Evolutionary conservation across 2,329 filamentous ascomycete genomes (phyloP), one percentile per base, ranked within the genome.

Genomic region (Aspergillus sp.): DNA sequence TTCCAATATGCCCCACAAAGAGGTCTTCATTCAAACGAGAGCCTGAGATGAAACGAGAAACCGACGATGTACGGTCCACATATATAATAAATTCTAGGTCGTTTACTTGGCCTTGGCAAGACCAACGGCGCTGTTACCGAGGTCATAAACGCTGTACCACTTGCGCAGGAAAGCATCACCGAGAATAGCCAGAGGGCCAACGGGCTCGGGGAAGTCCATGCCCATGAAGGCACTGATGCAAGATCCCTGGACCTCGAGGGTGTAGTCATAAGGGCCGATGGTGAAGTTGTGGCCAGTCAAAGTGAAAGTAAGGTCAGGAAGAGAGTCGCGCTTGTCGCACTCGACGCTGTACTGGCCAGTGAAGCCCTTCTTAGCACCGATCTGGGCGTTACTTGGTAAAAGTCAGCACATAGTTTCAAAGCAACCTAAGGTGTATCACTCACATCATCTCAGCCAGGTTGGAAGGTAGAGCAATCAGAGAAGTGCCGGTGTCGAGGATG

Each of bases 171-270:
- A 88, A 64, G 85, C 65, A 61, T 75, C 74, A 59, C 95, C 95
- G 24, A 99, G 87, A 64, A 99, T 99, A 62, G 91, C 93, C 64
- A 99, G 86, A 66, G 95, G 95, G 47, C 95, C 93, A 59, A 90
- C 88, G 40, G 92, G 92, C 72, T 88, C 90, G 57, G 92, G 80
- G 80, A 91, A 87, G 76, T 93, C 95, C 88, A 98, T 96, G 69
- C 92, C 93, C 87, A 96, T 96, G 81, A 99, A 96, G 67, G 91
- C 90, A 62, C 92, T 97, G 78, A 99, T 96, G 79, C 95, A 99
- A 75, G 89, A 93, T 68, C 93, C 95, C 73, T 93, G 90, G 44
- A 97, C 86, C 79, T 99, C 93, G 41, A 99, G 87, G 67, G 97
- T 93, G 82, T 99, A 99, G 81, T 99, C 95, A 65, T 89, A 89